These are phyloP conservation scores for Fusarium bactridioides DNA, from an alignment of 2,329 filamentous ascomycete species.

Conservation along the genomic window DNA sequence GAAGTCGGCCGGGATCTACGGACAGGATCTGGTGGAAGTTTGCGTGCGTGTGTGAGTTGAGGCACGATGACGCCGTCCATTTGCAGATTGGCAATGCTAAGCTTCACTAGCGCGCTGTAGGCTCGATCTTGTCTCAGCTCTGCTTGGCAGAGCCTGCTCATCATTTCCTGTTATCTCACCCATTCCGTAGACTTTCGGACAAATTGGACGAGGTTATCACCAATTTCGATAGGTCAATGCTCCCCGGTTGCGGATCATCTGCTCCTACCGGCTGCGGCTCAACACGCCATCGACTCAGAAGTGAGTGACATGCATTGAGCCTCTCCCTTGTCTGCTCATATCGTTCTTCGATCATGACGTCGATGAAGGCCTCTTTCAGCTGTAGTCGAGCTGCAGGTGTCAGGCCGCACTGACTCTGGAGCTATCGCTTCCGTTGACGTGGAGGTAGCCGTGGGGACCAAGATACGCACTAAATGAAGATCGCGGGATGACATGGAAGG, in stretches of 20 bases:
- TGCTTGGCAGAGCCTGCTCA: neutral
- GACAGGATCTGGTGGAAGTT: slow-evolving; percentile 22
- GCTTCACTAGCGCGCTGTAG: neutral
- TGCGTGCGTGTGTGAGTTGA: slow-evolving; percentile 12
- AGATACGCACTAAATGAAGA: slow-evolving; percentile 18
- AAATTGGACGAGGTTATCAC: slow-evolving; percentile 11
- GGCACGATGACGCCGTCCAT: slow-evolving; percentile 21
- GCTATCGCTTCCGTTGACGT: slow-evolving; percentile 1
- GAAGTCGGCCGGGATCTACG: slow-evolving; percentile 22
- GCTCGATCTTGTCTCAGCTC: slow-evolving; percentile 11
- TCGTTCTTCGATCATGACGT: slow-evolving; percentile 9
- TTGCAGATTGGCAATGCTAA: neutral
- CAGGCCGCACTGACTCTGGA: neutral
- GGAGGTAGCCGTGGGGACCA: slow-evolving; percentile 1
- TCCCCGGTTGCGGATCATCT: slow-evolving; percentile 12
- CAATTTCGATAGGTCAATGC: neutral
- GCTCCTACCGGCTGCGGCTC: neutral
- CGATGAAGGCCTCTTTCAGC: slow-evolving; percentile 14
- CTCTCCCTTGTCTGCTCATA: neutral
- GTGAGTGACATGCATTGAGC: slow-evolving; percentile 9
- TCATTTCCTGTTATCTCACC: slow-evolving; percentile 12
- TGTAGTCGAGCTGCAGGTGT: neutral
- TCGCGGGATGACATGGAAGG: slow-evolving; percentile 35
- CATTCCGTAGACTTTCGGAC: slow-evolving; percentile 1
- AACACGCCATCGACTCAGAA: slow-evolving; percentile 9